Evolutionary conservation across 2,329 filamentous ascomycete genomes (phyloP), one percentile per base, ranked within the genome.

Genomic region (Raffaelea albimanens): DNA sequence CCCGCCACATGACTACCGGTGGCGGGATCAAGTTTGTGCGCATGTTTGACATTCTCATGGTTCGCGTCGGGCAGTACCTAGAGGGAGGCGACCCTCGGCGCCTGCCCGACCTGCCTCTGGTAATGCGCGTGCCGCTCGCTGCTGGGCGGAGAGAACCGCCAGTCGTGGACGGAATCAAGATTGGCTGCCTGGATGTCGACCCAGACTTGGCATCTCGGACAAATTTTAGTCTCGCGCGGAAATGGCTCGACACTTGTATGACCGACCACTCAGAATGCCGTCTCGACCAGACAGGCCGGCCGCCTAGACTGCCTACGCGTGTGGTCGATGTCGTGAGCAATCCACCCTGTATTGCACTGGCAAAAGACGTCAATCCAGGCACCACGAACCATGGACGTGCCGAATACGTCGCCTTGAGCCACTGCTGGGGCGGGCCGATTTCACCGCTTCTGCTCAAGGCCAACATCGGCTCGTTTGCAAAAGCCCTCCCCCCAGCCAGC

Each of bases 401-500:
- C 10, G 44, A 49, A 10, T 50, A 50, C 19, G 45, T 44, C 5
- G 45, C 49, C 7, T 11, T 50, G 18, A 50, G 49, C 40, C 42
- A 51, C 40, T 54, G 49, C 18, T 48, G 49, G 49, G 46, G 49
- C 13, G 33, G 40, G 8, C n/a, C 34, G 2, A 25, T 40, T 9
- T 7, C 10, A 20, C 18, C 33, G 5, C 9, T 29, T 2, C 20
- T 51, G 3, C 43, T 21, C 4, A 22, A 43, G 3, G n/a, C 9
- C 4, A 46, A 43, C 1, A 14, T 38, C 1, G 18, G 9, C 4
- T 16, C 16, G 5, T 45, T 48, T n/a, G 5, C 13, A 3, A 4
- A 18, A 4, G 43, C 21, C 0, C 25, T 51, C 2, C 42, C 42
- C 2, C 42, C 42, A 9, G 25, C 18, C 14, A 5, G 9, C 2